Conservation (phyloP, 192 early-diverging fungal species). For the Funneliformis mosseae region DNA sequence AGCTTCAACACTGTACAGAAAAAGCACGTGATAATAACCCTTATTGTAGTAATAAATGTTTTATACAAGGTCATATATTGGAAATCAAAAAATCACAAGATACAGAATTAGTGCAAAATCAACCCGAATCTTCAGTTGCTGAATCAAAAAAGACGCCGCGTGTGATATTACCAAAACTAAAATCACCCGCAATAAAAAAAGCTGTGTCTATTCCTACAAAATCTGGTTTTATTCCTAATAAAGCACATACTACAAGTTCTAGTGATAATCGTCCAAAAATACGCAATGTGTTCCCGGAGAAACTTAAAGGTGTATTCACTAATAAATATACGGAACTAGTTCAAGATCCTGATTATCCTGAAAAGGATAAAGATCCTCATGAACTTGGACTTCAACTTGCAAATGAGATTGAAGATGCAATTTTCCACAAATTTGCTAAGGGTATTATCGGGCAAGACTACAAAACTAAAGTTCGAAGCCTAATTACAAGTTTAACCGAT, state of each 20-base stretch:
- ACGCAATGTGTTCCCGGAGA: slow-evolving; percentile 12
- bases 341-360: slow-evolving; percentile 7
- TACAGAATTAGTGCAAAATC: not conserved
- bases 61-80: slow-evolving; percentile 35
- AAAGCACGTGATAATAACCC: slow-evolving; percentile 42
- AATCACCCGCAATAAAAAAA: not conserved
- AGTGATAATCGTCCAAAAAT: slow-evolving; percentile 17
- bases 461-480: slow-evolving; percentile 77
- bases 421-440: slow-evolving; percentile 49
- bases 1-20: slow-evolving; percentile 41
- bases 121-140: not conserved
- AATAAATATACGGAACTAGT: slow-evolving; percentile 12
- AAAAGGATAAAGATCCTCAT: slow-evolving; percentile 10
- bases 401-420: slow-evolving; percentile 49
- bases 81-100: slow-evolving; percentile 33
- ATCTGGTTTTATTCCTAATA: not conserved
- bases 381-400: slow-evolving; percentile 46
- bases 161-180: not conserved
- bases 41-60: slow-evolving; percentile 51
- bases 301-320: slow-evolving; percentile 22
- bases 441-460: slow-evolving; percentile 60
- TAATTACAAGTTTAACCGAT: slow-evolving; percentile 79
- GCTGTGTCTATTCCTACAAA: not conserved
- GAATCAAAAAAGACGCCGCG: slow-evolving; percentile 6
- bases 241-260: not conserved